Base-by-base conservation (phyloP, 176 grass and related monocot genomes). In the Triticum turgidum region DNA sequence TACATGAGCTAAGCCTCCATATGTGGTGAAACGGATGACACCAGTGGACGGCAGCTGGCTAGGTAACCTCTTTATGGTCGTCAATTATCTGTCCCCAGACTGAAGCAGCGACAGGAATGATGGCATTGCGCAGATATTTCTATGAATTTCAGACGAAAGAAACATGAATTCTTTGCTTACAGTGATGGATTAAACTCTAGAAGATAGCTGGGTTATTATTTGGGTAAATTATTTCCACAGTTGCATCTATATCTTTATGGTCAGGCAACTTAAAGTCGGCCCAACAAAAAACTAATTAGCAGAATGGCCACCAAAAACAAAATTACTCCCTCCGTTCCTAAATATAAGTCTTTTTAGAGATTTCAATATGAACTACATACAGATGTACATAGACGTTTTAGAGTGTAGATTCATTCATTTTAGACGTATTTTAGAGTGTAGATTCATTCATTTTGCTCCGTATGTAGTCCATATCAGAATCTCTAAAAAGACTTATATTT, bases 1-100 rank as follows among this genome's bases (percentile, higher is more conserved):
- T 52, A 25, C 41, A 73, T 87, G 65, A 80, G 54, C 45, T 84
- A 84, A 69, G 44, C 75, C 15, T 80, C 89, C 27, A 73, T 68
- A 62, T 87, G 34, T 37, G 47, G 14, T 49, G 35, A 87, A 87
- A 84, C 4, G 67, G 61, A 79, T 83, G 41, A 32, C 44, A 83
- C 33, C 42, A 35, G 9, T 73, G 73, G 42, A 70, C 22, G 10
- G 66, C 59, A 38, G 18, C 69, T 45, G 34, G 51, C 21, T 32
- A 34, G 56, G 56, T 20, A 80, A 66, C 56, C 73, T 67, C 82
- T 83, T 83, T 56, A 52, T 65, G 27, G 13, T 76, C 49, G 24
- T 78, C 42, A 37, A 86, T 85, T 81, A 80, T 68, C 11, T 86
- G 45, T 81, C 15, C 37, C 6, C 15, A 27, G 83, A 5, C 9